Evolutionary conservation across 495 filamentous ascomycete species (phyloP).

Genomic region (Penicillium paxilli): DNA sequence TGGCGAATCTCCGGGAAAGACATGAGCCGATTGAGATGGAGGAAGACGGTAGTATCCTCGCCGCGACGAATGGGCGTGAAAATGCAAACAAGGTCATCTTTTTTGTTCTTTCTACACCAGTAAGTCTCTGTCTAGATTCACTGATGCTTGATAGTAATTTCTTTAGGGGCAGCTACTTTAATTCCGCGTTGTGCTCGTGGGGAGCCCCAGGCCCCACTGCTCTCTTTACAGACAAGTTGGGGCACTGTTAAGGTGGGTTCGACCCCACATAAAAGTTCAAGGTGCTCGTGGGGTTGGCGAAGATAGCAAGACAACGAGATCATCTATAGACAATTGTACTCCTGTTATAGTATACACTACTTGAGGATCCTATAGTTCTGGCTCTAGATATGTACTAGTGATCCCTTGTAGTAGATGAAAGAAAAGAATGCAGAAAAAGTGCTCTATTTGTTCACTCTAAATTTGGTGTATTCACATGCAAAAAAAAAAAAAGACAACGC

Average conservation of each 20-base stretch:
- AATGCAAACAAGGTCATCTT: slow-evolving; percentile 3
- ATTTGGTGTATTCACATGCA: background rate
- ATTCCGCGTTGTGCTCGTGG: background rate
- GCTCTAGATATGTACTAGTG: too few species aligned
- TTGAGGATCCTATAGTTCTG: too few species aligned
- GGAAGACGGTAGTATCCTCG: background rate
- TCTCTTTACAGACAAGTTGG: background rate
- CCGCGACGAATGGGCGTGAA: background rate
- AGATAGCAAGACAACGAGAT: too few species aligned
- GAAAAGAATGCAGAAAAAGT: background rate
- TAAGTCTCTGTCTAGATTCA: too few species aligned
- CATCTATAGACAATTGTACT: too few species aligned
- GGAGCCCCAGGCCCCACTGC: slow-evolving; percentile 5
- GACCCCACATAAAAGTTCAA: slow-evolving; percentile 7
- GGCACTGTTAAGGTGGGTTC: slow-evolving; percentile 6
- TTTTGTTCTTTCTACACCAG: too few species aligned
- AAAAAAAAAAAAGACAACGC: background rate
- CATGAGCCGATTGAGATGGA: background rate
- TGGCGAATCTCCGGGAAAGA: slow-evolving; percentile 8
- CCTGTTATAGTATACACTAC: too few species aligned
- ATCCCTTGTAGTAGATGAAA: too few species aligned
- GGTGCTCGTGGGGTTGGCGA: background rate
- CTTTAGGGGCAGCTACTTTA: background rate
- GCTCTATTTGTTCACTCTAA: background rate
- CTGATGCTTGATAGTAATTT: too few species aligned